A percentile compares a stretch with the other conserved stretches of the same genome.
Evolutionary conservation across 2,329 filamentous ascomycete species (phyloP).

Genomic region (Didymosphaeria variabile): DNA sequence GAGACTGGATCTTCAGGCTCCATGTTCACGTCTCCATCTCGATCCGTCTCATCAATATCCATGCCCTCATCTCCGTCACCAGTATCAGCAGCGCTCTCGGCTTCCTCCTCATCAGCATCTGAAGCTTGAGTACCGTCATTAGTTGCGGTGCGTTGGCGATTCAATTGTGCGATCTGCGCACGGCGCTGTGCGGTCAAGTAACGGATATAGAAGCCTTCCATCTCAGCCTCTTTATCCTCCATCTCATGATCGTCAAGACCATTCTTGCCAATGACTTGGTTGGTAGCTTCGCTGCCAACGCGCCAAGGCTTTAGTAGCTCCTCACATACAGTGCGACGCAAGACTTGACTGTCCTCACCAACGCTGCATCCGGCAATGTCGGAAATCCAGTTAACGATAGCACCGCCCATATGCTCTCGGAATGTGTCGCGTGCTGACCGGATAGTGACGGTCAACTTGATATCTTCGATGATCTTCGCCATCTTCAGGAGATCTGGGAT

Average conservation of each 20-base stretch:
- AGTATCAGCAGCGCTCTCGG: constrained; percentile 51
- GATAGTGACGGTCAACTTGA: constrained; percentile 95
- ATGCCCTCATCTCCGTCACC: constrained; percentile 59
- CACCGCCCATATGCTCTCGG: constrained; percentile 97
- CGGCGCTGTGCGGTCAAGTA: constrained; percentile 38
- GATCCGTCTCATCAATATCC: constrained; percentile 55
- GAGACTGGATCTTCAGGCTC: constrained; percentile 67
- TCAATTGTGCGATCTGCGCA: constrained; percentile 36
- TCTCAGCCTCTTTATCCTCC: constrained; percentile 61
- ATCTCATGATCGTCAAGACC: constrained; percentile 84
- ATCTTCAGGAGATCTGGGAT: constrained; percentile 77
- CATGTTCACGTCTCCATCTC: constrained; percentile 61
- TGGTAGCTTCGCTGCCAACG: constrained; percentile 82
- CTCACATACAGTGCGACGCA: constrained; percentile 86
- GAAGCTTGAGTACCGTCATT: constrained; percentile 53
- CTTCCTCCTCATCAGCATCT: constrained; percentile 58
- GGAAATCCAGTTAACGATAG: constrained; percentile 93
- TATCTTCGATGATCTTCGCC: constrained; percentile 88
- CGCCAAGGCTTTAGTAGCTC: constrained; percentile 90
- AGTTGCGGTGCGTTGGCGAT: constrained; percentile 50
- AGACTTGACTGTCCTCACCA: constrained; percentile 78
- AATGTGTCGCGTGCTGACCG: constrained; percentile 94
- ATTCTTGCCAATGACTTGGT: constrained; percentile 78
- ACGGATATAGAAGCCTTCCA: constrained; percentile 37
- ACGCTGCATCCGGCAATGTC: constrained; percentile 92